Percentiles rank a stretch among this genome's conserved stretches.
Evolutionary conservation across 2,329 filamentous ascomycete species (phyloP).

Genomic region (Camillea tinctor): DNA sequence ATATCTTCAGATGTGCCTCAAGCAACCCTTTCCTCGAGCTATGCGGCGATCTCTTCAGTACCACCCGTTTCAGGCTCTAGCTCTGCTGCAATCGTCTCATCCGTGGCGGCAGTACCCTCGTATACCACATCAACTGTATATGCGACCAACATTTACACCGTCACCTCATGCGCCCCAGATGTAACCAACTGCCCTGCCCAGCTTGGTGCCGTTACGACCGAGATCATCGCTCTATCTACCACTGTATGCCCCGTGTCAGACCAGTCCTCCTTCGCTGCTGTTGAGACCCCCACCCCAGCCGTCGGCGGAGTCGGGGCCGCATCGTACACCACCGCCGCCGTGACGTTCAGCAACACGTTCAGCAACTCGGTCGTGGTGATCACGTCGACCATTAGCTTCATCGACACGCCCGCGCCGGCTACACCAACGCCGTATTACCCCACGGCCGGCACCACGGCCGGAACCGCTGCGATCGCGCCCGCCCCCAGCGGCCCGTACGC

Average conservation of each 20-base stretch:
- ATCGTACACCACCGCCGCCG: constrained; percentile 17
- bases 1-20: constrained; percentile 5
- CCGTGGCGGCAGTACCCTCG: constrained; percentile 2
- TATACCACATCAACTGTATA: constrained; percentile 32
- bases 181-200: constrained; percentile 27
- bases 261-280: constrained; percentile 1
- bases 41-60: constrained; percentile 5
- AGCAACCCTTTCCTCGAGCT: neutral
- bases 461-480: constrained; percentile 13
- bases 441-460: constrained; percentile 10
- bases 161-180: constrained; percentile 28
- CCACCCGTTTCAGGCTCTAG: constrained; percentile 6
- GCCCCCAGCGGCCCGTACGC: constrained; percentile 4
- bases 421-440: constrained; percentile 11
- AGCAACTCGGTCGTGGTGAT: constrained; percentile 25
- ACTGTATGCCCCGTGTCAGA: constrained; percentile 30
- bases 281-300: constrained; percentile 4
- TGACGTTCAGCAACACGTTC: constrained; percentile 27
- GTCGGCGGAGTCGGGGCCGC: constrained; percentile 3
- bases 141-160: constrained; percentile 29
- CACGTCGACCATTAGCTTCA: constrained; percentile 26
- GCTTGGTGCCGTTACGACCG: constrained; percentile 26
- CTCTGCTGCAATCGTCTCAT: neutral
- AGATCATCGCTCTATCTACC: constrained; percentile 29
- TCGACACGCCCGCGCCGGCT: constrained; percentile 21